Base-by-base conservation (phyloP, 208 protist genomes). In the Acanthamoeba sp. region DNA sequence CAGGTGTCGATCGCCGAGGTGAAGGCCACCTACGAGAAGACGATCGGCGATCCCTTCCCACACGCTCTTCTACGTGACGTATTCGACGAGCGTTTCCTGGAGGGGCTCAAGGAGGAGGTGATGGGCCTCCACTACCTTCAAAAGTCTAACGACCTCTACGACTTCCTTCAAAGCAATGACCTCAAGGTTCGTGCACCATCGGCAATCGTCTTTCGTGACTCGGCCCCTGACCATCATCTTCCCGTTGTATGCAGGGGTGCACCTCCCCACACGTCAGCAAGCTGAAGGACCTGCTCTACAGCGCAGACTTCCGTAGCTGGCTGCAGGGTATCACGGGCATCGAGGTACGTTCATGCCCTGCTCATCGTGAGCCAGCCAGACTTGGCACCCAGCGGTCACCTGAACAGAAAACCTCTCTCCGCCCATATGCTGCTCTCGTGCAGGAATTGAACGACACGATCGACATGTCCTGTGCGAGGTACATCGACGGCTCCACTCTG, bases 91-190 rank as follows among this genome's bases (percentile, higher is more conserved):
- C 29, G 18, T 27, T 88, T 88, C 80, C 42, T 88, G n/a, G 80
- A 88, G 16, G 50, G 80, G 22, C 50, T 88, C 48, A 52, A 62
- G 48, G 80, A 88, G 9, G 80, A 88, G 80, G 48, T 88, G 32
- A 52, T 88, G 48, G 32, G 22, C 6, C 80, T 88, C 7, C 24
- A 62, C 48, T 88, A 64, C 80, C 48, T 64, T 14, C 45, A 62
- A 14, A 88, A 88, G 45, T 88, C 80, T 9, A 88, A 88, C 50
- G 80, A 88, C 48, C 80, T 88, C 48, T 88, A 88, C 80, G 80
- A 88, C 50, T 88, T 88, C 34, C 50, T 64, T 22, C 80, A 88
- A 20, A 88, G 80, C 32, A 88, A 88, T 40, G 80, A 88, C 80
- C 80, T 88, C 80, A 88, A 88, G 50, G 80, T 88, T 12, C 45